Evolutionary conservation across 2,329 filamentous ascomycete genomes (phyloP).

Genomic region (Neofusicoccum kwambonambiense): DNA sequence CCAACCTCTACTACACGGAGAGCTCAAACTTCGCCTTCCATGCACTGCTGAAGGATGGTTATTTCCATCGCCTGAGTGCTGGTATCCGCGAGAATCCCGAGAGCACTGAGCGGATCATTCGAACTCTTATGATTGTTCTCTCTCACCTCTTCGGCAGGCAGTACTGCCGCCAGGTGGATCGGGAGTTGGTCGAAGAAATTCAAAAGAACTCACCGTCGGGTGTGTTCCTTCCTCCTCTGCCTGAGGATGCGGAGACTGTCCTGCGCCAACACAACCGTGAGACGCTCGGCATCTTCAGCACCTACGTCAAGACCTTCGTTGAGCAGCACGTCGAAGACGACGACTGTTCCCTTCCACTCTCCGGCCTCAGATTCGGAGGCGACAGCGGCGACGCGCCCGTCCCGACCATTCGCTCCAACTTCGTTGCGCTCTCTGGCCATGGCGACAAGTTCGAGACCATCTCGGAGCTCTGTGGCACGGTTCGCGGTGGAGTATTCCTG

Average conservation of each 20-base stretch:
- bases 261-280: constrained; percentile 63
- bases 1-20: constrained; percentile 74
- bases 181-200: constrained; percentile 48
- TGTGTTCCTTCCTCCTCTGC: constrained; percentile 65
- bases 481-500: constrained; percentile 68
- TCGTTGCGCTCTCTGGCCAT: constrained; percentile 69
- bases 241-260: constrained; percentile 55
- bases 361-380: constrained; percentile 47
- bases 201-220: constrained; percentile 60
- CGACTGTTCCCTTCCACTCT: constrained; percentile 61
- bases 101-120: constrained; percentile 50
- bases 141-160: constrained; percentile 68
- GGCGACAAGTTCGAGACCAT: constrained; percentile 68
- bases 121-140: constrained; percentile 66
- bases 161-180: constrained; percentile 48
- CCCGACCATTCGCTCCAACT: constrained; percentile 61
- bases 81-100: constrained; percentile 53
- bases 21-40: constrained; percentile 77
- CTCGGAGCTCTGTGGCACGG: constrained; percentile 64
- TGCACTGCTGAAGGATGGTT: constrained; percentile 67
- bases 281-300: constrained; percentile 64
- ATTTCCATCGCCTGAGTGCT: constrained; percentile 64
- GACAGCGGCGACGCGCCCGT: not conserved
- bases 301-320: constrained; percentile 68
- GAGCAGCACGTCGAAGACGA: constrained; percentile 55